Base-by-base conservation (phyloP, 768 basidiomycete genomes). In the Lyophyllum atratum region DNA sequence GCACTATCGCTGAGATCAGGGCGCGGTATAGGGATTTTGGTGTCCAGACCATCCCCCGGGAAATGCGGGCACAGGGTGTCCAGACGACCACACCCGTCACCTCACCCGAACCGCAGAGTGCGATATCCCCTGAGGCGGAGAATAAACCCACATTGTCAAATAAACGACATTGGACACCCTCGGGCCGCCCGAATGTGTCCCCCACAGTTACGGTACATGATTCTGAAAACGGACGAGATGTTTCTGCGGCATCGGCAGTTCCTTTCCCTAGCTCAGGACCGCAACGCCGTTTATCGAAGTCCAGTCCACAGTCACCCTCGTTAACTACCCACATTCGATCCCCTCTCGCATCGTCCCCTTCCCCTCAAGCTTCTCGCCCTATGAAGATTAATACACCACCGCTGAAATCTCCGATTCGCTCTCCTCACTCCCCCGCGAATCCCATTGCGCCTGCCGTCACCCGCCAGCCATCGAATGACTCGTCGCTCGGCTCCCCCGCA, bases 11-110 rank as follows among this genome's bases (percentile, higher is more conserved):
- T 54, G 74, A 76, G 56, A 76, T 71, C 58, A 81, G 74, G 70
- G 84, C 79, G 64, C 75, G 78, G 66, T 92, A 93, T 63, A 81
- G 78, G 52, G 79, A 82, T 37, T 76, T 84, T 59, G 90, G 87
- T 57, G 83, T 91, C 56, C 92, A 94, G 74, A 92, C 91, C 50
- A 72, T 78, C 57, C 69, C 75, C 39, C 77, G 76, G 49, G 82
- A 85, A 65, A 80, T 77, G 63, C 76, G 77, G 52, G 78, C 76
- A 63, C 78, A 83, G 67, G 79, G 77, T 43, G 78, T 90, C 55
- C 91, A 92, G 77, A 85, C 83, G 49, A 71, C 74, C 55, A 69
- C 66, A 50, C 39, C 69, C 14, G 44, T 59, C 63, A 25, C n/a
- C n/a, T n/a, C n/a, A 66, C 61, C 54, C 63, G 22, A 43, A 55